A percentile compares a stretch with the other conserved stretches of the same genome.
Evolutionary conservation across 371 early-diverging fungal species (phyloP).

Genomic region (Actinomucor elegans): DNA sequence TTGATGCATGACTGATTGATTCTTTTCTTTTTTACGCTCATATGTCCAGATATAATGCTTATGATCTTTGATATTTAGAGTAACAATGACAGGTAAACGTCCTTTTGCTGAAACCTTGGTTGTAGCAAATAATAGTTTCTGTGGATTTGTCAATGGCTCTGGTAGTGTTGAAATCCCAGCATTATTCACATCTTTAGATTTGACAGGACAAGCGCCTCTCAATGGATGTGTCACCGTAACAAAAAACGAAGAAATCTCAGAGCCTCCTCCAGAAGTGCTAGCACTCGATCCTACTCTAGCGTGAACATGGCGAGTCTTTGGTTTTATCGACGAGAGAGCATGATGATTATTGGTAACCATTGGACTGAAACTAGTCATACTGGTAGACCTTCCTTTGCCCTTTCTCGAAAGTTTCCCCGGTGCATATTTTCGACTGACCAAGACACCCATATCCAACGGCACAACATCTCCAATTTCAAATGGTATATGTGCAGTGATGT

Average conservation of each 20-base stretch:
- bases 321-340: constrained; percentile 10
- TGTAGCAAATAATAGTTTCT: constrained; percentile 13
- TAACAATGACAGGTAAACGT: constrained; percentile 14
- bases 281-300: too few relatives aligned
- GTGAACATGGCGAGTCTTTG: too few relatives aligned
- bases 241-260: constrained; percentile 13
- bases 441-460: constrained; percentile 15
- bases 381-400: background rate
- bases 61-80: constrained; percentile 13
- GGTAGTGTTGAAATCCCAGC: background rate
- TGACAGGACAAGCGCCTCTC: constrained; percentile 11
- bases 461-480: constrained; percentile 19
- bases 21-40: constrained; percentile 5
- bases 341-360: constrained; percentile 2
- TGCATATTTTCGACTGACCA: constrained; percentile 10
- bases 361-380: background rate
- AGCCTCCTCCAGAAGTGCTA: background rate
- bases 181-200: constrained; percentile 1
- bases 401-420: background rate
- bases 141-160: background rate
- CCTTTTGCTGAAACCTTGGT: constrained; percentile 1
- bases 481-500: constrained; percentile 8
- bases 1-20: background rate
- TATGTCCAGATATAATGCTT: constrained; percentile 21
- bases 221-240: constrained; percentile 19